These are phyloP conservation scores for Aeschynomene evenia DNA, from an alignment of 306 rosid species.

Conservation along the genomic window DNA sequence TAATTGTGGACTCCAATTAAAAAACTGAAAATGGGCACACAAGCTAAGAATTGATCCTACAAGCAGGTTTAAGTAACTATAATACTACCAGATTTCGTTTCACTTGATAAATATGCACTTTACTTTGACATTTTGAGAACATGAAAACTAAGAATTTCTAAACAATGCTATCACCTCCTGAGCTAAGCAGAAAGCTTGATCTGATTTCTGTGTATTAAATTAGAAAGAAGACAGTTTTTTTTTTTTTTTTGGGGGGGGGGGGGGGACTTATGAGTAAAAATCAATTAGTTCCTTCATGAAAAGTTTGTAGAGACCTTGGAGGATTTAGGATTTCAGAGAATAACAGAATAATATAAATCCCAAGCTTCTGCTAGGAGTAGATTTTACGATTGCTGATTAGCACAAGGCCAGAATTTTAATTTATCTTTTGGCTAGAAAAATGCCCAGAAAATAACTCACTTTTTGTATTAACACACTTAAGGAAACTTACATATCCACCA, in stretches of 20 bases:
- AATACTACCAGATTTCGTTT: not conserved
- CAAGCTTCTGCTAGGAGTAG: not conserved
- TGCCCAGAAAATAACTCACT: slow-evolving; percentile 7
- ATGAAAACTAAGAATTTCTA: slow-evolving; percentile 1
- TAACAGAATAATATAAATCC: slow-evolving; percentile 21
- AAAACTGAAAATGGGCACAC: slow-evolving; percentile 17
- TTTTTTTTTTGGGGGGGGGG: too few relatives aligned
- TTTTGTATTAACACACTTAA: not conserved
- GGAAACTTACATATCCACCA: slow-evolving; percentile 83
- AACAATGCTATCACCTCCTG: not conserved
- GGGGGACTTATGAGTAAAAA: not conserved
- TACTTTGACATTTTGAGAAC: not conserved
- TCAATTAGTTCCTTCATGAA: slow-evolving; percentile 13
- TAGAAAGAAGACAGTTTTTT: not conserved
- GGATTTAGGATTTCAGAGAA: slow-evolving; percentile 17
- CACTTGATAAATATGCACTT: not conserved
- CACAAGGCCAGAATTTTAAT: not conserved
- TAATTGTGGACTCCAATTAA: slow-evolving; percentile 11
- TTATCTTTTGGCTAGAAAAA: not conserved
- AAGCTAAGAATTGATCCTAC: slow-evolving; percentile 1
- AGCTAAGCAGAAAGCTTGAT: slow-evolving; percentile 7
- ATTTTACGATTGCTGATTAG: not conserved
- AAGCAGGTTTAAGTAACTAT: slow-evolving; percentile 15
- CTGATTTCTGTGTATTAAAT: slow-evolving; percentile 7
- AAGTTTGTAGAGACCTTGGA: not conserved